phyloP scores from a whole-genome alignment of 2,329 filamentous ascomycete species.

The Didymella pinodella region DNA sequence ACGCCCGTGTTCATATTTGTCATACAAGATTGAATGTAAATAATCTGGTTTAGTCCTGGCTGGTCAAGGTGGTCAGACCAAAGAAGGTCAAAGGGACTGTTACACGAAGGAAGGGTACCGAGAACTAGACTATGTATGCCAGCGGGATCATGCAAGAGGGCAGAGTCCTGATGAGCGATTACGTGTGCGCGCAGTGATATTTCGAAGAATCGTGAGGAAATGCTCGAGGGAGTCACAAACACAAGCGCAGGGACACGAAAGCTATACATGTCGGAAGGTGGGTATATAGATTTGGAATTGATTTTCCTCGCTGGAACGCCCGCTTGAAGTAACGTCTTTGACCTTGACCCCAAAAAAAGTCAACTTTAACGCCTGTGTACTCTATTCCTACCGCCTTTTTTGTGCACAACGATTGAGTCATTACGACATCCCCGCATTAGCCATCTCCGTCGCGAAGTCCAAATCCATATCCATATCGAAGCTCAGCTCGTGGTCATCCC shows the following conservation, averaged over 20 bases:
- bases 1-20: conserved; percentile 23
- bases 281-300: too few relatives aligned
- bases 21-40: background rate
- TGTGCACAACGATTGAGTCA: background rate
- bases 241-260: background rate
- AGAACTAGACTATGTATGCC: background rate
- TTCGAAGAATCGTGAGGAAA: background rate
- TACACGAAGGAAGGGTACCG: background rate
- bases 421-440: conserved; percentile 14
- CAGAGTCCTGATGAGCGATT: background rate
- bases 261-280: background rate
- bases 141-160: conserved; percentile 1
- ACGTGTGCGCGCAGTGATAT: background rate
- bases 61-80: too few relatives aligned
- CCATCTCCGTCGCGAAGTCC: conserved; percentile 24
- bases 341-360: background rate
- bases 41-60: background rate
- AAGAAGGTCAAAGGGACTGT: background rate
- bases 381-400: background rate
- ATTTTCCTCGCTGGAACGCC: background rate
- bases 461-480: conserved; percentile 46
- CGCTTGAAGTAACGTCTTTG: background rate
- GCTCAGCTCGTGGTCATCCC: conserved; percentile 44
- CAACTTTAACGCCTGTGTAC: background rate
- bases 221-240: too few relatives aligned